These are phyloP conservation scores for Metschnikowia hibisci DNA, from an alignment of 805 yeast genomes.

Conservation along the genomic window DNA sequence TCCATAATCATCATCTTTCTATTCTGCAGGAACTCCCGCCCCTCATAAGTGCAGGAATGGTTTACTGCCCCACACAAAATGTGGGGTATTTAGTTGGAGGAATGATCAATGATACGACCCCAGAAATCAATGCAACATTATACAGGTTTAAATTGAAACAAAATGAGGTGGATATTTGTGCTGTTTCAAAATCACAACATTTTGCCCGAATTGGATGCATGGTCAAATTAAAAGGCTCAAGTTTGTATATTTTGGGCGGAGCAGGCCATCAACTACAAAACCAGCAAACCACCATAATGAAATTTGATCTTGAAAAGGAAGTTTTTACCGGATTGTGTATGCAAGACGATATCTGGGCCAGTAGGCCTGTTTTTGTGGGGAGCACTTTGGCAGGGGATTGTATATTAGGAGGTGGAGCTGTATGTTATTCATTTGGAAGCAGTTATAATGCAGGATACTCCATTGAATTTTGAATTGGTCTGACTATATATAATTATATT, in stretches of 20 bases:
- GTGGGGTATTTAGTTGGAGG: slow-evolving; percentile 53
- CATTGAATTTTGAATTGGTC: not conserved
- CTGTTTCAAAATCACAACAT: slow-evolving; percentile 22
- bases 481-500: too few species aligned
- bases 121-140: slow-evolving; percentile 30
- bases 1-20: not conserved
- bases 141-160: slow-evolving; percentile 30
- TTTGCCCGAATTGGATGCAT: slow-evolving; percentile 51
- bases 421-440: slow-evolving; percentile 75
- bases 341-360: slow-evolving; percentile 34
- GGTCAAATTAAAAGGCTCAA: slow-evolving; percentile 23
- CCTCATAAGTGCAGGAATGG: slow-evolving; percentile 32
- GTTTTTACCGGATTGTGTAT: slow-evolving; percentile 18
- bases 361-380: slow-evolving; percentile 53
- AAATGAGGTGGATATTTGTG: slow-evolving; percentile 9
- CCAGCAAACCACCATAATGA: slow-evolving; percentile 26
- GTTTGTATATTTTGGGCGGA: slow-evolving; percentile 54
- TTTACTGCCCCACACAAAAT: slow-evolving; percentile 20
- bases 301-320: slow-evolving; percentile 20
- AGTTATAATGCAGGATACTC: slow-evolving; percentile 26
- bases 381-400: slow-evolving; percentile 36
- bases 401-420: slow-evolving; percentile 68
- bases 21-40: not conserved
- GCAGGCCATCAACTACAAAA: slow-evolving; percentile 42
- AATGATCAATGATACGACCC: slow-evolving; percentile 22